Base-by-base conservation (phyloP, 208 protist genomes). In the Leishmania guyanensis region DNA sequence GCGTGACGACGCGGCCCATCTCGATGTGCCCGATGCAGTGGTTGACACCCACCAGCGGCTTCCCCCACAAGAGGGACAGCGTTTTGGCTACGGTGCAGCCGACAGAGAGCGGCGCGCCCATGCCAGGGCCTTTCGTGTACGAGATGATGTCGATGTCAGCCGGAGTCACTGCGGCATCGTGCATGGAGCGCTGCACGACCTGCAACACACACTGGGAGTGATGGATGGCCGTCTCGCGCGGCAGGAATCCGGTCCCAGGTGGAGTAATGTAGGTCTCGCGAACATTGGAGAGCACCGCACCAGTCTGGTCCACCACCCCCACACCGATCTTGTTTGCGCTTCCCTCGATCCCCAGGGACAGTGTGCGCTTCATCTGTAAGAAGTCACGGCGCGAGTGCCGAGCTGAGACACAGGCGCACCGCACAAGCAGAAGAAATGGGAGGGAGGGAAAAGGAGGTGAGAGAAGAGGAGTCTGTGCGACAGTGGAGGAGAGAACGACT, bases 21-120 rank as follows among this genome's bases (percentile, higher is more conserved):
- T 99, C 99, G 83, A 99, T 99, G 90, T 99, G 99, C 0, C 97
- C 99, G 22, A 99, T 93, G 85, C 99, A 99, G 87, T 99, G 99
- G 86, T 99, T 99, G 8, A 99, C 99, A 3, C 96, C 97, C 22
- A 99, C 91, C 16, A 99, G 83, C 33, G 98, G 99, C 66, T 94
- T 91, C 36, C 66, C 86, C 97, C 96, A 99, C 69, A 91, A 75
- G 14, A 97, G 84, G 6, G 92, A 93, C 5, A 97, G 91, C 22
- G 91, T 90, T 73, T 90, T 89, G 26, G 94, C 94, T 3, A 97
- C 92, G 3, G 92, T 95, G 89, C 94, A 97, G 16, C 94, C 91
- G 20, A 97, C 90, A 12, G 92, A 90, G 16, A 99, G 91, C 33
- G 98, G 98, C 0, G 87, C 98, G 22, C 98, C 99, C 98, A 99